Conservation (phyloP, 345 rosid genomes). For the Eucalyptus pauciflora region DNA sequence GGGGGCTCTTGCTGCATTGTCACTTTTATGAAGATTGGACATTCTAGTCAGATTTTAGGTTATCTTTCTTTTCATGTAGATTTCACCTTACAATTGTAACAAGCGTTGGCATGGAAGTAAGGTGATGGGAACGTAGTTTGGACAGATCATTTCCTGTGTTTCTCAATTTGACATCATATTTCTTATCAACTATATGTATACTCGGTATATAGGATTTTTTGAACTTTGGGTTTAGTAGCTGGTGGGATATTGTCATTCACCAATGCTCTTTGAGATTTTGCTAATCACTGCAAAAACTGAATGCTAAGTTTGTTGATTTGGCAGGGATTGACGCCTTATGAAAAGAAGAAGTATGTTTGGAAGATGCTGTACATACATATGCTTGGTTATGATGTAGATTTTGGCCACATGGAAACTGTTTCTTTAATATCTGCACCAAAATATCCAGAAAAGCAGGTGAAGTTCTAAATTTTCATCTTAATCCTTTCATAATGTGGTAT, state of each 20-base stretch:
- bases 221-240: not conserved
- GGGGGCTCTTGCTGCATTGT: not conserved
- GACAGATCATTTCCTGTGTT: not conserved
- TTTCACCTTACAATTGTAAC: not conserved
- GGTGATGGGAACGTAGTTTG: not conserved
- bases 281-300: not conserved
- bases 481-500: not conserved
- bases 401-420: slow-evolving; percentile 99
- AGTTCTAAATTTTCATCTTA: not conserved
- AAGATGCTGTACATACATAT: slow-evolving; percentile 94
- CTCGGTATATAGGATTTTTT: not conserved
- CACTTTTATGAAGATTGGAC: not conserved
- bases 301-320: not conserved
- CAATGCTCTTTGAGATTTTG: not conserved
- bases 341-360: slow-evolving; percentile 99
- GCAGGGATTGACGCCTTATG: slow-evolving; percentile 90
- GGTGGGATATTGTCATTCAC: not conserved
- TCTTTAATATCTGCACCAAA: slow-evolving; percentile 99
- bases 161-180: not conserved
- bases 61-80: not conserved
- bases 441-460: slow-evolving; percentile 97
- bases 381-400: slow-evolving; percentile 99
- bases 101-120: not conserved
- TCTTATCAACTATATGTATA: not conserved
- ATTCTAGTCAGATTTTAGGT: not conserved